phyloP scores from a whole-genome alignment of 2,329 filamentous ascomycete species.

The Tolypocladium capitatum region DNA sequence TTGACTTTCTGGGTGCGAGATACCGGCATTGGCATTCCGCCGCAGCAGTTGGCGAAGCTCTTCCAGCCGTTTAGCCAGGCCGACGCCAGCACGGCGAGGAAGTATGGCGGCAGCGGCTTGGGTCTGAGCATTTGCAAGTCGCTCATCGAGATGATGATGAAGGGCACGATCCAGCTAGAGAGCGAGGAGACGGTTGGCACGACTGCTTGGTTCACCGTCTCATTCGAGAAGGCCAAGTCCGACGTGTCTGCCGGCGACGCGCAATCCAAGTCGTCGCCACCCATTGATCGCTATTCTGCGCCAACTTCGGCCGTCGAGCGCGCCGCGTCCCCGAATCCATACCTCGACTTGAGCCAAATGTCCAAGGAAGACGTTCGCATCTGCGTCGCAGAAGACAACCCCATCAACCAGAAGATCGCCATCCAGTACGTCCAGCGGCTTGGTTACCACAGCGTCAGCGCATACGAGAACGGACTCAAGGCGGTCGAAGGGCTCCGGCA shows the following conservation, averaged over 20 bases:
- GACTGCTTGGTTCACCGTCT: constrained; percentile 65
- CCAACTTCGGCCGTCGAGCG: constrained; percentile 21
- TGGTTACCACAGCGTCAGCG: constrained; percentile 68
- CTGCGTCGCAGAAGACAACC: constrained; percentile 90
- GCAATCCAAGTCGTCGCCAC: constrained; percentile 22
- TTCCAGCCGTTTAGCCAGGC: constrained; percentile 92
- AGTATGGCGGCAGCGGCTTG: constrained; percentile 83
- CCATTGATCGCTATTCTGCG: constrained; percentile 20
- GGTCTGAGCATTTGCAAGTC: constrained; percentile 92
- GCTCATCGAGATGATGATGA: constrained; percentile 84
- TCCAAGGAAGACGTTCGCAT: constrained; percentile 69
- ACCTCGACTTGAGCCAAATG: constrained; percentile 57
- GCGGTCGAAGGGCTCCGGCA: constrained; percentile 74
- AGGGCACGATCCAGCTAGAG: constrained; percentile 71
- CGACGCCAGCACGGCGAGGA: constrained; percentile 77
- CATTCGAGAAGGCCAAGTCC: constrained; percentile 67
- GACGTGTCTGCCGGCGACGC: constrained; percentile 45
- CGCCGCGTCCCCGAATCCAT: constrained; percentile 27
- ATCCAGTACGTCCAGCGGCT: constrained; percentile 81
- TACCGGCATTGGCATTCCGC: constrained; percentile 81
- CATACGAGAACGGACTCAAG: constrained; percentile 79
- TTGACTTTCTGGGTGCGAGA: constrained; percentile 79
- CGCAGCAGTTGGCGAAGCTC: constrained; percentile 68
- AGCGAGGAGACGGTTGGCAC: constrained; percentile 61
- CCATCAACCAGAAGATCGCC: constrained; percentile 88